These are phyloP conservation scores for Postia placenta DNA, from an alignment of 768 basidiomycete species.

Conservation along the genomic window DNA sequence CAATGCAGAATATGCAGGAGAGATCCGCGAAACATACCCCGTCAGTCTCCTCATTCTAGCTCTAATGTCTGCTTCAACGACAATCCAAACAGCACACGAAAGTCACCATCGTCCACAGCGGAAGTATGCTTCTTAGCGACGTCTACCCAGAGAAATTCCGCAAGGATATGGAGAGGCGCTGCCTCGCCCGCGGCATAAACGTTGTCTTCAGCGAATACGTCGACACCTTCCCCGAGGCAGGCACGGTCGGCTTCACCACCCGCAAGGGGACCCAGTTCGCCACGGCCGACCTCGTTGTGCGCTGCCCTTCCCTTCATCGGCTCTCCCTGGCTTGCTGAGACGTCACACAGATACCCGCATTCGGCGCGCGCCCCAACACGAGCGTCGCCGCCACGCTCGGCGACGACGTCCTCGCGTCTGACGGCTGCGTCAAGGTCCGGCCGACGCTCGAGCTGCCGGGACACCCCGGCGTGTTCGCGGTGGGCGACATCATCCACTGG, in stretches of 20 bases:
- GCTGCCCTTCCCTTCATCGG: slow-evolving; percentile 10
- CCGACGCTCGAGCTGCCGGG: slow-evolving; percentile 51
- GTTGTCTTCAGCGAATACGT: slow-evolving; percentile 48
- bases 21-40: slow-evolving; percentile 37
- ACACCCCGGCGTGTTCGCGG: slow-evolving; percentile 54
- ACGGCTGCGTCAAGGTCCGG: slow-evolving; percentile 43
- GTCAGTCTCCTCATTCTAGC: slow-evolving; percentile 24
- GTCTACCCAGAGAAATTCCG: slow-evolving; percentile 52
- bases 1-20: slow-evolving; percentile 36
- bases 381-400: slow-evolving; percentile 40
- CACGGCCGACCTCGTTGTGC: slow-evolving; percentile 53
- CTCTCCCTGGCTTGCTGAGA: not conserved
- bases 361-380: slow-evolving; percentile 42
- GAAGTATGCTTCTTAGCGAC: slow-evolving; percentile 46
- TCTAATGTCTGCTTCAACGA: too few relatives aligned
- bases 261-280: slow-evolving; percentile 42
- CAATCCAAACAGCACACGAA: slow-evolving; percentile 36
- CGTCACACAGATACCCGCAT: slow-evolving; percentile 21
- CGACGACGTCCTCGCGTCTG: slow-evolving; percentile 25
- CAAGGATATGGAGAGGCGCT: slow-evolving; percentile 34
- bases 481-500: slow-evolving; percentile 61
- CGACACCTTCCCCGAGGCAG: slow-evolving; percentile 37
- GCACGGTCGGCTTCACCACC: slow-evolving; percentile 36
- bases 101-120: slow-evolving; percentile 57
- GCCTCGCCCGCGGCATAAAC: slow-evolving; percentile 40